Evolutionary conservation across 257 asterid species (phyloP).

Genomic region (Solanum piurae): DNA sequence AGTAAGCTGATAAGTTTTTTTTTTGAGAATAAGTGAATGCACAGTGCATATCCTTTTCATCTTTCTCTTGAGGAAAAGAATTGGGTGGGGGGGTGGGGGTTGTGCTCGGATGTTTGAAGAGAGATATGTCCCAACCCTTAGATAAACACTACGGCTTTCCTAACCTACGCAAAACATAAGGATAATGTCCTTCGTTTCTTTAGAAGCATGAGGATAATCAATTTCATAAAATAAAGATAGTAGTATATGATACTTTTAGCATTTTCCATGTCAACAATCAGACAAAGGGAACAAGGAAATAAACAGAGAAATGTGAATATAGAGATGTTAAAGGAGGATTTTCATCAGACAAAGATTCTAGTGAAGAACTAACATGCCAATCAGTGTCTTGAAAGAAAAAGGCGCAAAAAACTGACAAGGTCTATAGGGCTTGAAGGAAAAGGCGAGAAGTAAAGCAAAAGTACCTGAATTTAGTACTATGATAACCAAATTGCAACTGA

Average conservation of each 20-base stretch:
- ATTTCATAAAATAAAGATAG: not conserved
- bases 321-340: not conserved
- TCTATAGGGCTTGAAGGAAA: too few relatives aligned
- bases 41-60: not conserved
- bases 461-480: too few relatives aligned
- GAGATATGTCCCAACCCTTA: not conserved
- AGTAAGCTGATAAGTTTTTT: not conserved
- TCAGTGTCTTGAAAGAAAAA: too few relatives aligned
- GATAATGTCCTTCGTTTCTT: not conserved
- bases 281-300: not conserved
- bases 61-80: not conserved
- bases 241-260: not conserved
- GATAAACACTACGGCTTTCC: not conserved
- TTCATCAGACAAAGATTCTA: not conserved
- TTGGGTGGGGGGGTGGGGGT: too few relatives aligned
- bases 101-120: not conserved
- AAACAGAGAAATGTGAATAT: not conserved
- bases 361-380: not conserved
- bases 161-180: not conserved
- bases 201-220: not conserved
- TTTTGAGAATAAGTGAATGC: not conserved
- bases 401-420: too few relatives aligned
- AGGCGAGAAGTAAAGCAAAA: too few relatives aligned
- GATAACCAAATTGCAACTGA: not conserved
- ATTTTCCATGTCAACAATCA: not conserved